These are phyloP conservation scores for Xanthoceras sorbifolium DNA, from an alignment of 345 rosid species.

Conservation along the genomic window DNA sequence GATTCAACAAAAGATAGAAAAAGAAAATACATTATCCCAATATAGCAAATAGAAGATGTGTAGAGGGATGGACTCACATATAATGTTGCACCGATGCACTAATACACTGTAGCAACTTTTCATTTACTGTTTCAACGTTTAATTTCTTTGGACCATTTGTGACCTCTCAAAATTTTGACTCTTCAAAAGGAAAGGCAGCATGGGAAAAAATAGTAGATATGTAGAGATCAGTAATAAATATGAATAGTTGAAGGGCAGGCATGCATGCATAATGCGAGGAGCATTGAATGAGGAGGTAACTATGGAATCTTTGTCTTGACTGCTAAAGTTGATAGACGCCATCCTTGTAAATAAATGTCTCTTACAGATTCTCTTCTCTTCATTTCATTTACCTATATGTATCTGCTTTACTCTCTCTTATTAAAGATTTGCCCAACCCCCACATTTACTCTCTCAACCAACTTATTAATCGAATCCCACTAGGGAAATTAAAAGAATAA, in stretches of 20 bases:
- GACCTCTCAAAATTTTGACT: neutral
- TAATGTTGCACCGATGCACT: too few species aligned
- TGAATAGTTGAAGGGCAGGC: neutral
- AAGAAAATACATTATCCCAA: too few species aligned
- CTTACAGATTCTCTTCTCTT: slow-evolving; percentile 4
- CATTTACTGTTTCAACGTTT: too few species aligned
- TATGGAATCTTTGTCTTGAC: slow-evolving; percentile 48
- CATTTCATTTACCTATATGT: slow-evolving; percentile 4
- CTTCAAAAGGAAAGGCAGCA: slow-evolving; percentile 3
- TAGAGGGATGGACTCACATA: too few species aligned
- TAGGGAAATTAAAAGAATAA: too few species aligned
- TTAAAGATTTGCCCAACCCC: slow-evolving; percentile 27
- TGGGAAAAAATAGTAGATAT: neutral
- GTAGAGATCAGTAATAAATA: neutral
- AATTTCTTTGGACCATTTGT: too few species aligned
- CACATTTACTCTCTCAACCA: slow-evolving; percentile 32
- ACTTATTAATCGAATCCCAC: neutral
- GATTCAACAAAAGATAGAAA: too few species aligned
- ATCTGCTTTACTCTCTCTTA: slow-evolving; percentile 18
- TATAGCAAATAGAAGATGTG: too few species aligned
- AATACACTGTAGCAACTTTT: too few species aligned
- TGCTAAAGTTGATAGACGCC: slow-evolving; percentile 12
- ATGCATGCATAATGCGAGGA: neutral
- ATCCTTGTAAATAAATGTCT: slow-evolving; percentile 20
- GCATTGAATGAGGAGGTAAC: slow-evolving; percentile 18